Conservation (phyloP, 306 rosid species). For the Corylus americana region DNA sequence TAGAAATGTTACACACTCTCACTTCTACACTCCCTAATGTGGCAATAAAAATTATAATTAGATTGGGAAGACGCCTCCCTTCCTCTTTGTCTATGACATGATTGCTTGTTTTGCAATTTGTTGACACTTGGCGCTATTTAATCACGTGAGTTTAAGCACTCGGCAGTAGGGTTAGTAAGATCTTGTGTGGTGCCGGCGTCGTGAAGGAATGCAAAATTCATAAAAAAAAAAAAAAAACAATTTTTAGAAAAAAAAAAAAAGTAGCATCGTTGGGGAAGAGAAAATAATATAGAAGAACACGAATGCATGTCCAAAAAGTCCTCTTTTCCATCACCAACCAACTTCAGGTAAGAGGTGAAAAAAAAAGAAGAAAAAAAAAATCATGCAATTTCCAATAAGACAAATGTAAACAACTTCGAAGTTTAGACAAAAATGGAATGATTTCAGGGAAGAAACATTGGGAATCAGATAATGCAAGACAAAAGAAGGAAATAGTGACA, state of each 20-base stretch:
- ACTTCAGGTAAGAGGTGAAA: conserved; percentile 1
- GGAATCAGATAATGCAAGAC: conserved; percentile 24
- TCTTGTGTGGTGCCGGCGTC: too few relatives aligned
- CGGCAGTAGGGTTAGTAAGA: too few relatives aligned
- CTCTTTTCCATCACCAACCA: conserved; percentile 25
- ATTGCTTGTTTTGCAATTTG: neutral
- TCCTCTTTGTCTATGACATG: neutral
- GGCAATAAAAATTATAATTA: too few relatives aligned
- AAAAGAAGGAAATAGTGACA: conserved; percentile 24
- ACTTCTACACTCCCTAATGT: too few relatives aligned
- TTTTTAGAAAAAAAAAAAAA: neutral
- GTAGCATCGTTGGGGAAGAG: conserved; percentile 23
- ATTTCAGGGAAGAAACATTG: conserved; percentile 32
- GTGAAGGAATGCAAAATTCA: too few relatives aligned
- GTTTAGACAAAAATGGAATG: conserved; percentile 33
- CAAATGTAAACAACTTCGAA: conserved; percentile 18
- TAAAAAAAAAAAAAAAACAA: too few relatives aligned
- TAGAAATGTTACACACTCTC: too few relatives aligned
- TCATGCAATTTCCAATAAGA: conserved; percentile 25
- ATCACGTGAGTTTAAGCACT: neutral
- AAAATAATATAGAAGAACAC: neutral
- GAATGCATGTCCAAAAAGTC: conserved; percentile 16
- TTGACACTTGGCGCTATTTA: neutral
- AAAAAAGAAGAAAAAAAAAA: neutral
- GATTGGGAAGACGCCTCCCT: too few relatives aligned